Conservation (phyloP, 2,329 filamentous ascomycete species). For the Tolypocladium amazonense region DNA sequence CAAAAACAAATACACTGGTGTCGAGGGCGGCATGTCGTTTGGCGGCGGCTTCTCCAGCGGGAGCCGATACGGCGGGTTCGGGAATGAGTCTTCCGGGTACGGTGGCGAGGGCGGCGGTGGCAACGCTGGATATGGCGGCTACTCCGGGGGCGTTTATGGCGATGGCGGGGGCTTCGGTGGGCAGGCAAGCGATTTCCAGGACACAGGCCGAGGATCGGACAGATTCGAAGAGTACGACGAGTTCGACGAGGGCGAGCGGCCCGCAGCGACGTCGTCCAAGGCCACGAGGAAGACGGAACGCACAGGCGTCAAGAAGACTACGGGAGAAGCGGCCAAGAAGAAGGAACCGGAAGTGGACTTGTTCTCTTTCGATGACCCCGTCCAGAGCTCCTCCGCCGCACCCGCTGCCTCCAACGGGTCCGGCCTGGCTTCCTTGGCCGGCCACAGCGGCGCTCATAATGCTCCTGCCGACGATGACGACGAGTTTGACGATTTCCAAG, state of each 20-base stretch:
- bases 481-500: constrained; percentile 97
- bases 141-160: constrained; percentile 73
- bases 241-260: constrained; percentile 63
- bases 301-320: constrained; percentile 26
- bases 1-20: constrained; percentile 90
- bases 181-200: constrained; percentile 59
- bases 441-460: constrained; percentile 8
- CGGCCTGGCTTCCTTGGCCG: constrained; percentile 33
- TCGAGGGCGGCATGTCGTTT: constrained; percentile 66
- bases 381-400: constrained; percentile 34
- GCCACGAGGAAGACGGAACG: constrained; percentile 22
- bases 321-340: constrained; percentile 59
- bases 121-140: constrained; percentile 41
- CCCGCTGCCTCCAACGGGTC: constrained; percentile 35
- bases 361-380: constrained; percentile 81
- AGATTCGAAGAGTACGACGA: constrained; percentile 97
- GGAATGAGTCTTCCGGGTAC: constrained; percentile 70
- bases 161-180: constrained; percentile 91
- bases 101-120: constrained; percentile 36
- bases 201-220: constrained; percentile 51
- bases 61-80: constrained; percentile 79
- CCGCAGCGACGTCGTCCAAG: constrained; percentile 36
- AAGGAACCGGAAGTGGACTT: constrained; percentile 87
- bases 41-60: constrained; percentile 43
- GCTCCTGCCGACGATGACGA: constrained; percentile 54